phyloP scores from a whole-genome alignment of 2,329 filamentous ascomycete genomes.

The Huntiella abstrusa region DNA sequence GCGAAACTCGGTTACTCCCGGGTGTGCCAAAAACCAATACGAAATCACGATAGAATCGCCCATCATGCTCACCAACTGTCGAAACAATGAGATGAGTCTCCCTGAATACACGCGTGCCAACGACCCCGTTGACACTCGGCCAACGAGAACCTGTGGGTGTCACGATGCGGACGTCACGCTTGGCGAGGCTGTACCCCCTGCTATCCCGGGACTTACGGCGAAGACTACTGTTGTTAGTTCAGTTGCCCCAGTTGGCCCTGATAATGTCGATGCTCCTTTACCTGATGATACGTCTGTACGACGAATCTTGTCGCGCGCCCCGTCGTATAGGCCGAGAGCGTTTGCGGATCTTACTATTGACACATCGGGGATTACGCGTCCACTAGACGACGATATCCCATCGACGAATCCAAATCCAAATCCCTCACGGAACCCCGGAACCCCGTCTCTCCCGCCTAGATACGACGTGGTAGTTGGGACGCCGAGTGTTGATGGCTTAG shows the following conservation, averaged over 20 bases:
- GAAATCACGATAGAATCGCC: constrained; percentile 94
- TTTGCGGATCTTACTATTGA: constrained; percentile 43
- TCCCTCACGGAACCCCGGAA: constrained; percentile 61
- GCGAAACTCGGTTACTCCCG: constrained; percentile 56
- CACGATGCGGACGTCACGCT: constrained; percentile 22
- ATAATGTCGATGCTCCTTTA: not conserved
- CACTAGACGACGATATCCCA: constrained; percentile 16
- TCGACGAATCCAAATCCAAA: constrained; percentile 34
- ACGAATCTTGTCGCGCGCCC: constrained; percentile 45
- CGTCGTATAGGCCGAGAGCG: constrained; percentile 73
- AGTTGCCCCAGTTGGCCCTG: not conserved
- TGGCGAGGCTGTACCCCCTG: not conserved
- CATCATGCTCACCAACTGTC: constrained; percentile 82
- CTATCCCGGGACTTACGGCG: constrained; percentile 1
- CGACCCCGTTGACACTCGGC: constrained; percentile 25
- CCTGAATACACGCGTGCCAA: constrained; percentile 52
- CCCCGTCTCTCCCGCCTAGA: constrained; percentile 45
- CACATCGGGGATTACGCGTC: constrained; percentile 16
- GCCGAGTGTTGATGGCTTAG: constrained; percentile 47
- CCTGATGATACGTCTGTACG: not conserved
- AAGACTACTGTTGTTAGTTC: constrained; percentile 2
- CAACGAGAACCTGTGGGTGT: constrained; percentile 33
- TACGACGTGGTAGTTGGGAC: constrained; percentile 65
- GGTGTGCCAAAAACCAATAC: constrained; percentile 60
- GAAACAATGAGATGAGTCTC: constrained; percentile 75